These are phyloP conservation scores for Chenopodium quinoa DNA, from an alignment of 148 eudicot species.

Conservation along the genomic window DNA sequence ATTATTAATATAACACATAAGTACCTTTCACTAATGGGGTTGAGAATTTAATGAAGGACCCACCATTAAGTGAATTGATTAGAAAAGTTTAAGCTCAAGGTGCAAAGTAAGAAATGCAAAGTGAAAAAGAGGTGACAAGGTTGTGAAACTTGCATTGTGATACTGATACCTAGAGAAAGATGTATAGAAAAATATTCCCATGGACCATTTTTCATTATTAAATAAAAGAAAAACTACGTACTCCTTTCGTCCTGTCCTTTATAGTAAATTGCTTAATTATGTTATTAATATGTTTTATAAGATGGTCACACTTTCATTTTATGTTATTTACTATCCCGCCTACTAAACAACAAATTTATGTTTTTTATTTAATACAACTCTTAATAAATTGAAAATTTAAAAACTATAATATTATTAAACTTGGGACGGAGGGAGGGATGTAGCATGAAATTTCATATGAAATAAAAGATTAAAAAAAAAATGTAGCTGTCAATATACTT, in stretches of 20 bases:
- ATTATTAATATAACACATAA: no score
- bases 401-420: no score
- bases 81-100: constrained; percentile 17
- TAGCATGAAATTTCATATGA: background rate
- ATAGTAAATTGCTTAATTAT: no score
- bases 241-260: no score
- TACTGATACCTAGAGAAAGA: constrained; percentile 10
- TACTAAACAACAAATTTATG: no score
- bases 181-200: background rate
- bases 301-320: no score
- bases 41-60: constrained; percentile 10
- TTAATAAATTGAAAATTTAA: no score
- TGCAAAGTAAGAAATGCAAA: constrained; percentile 16
- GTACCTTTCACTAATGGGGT: no score
- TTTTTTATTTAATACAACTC: no score
- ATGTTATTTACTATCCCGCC: no score
- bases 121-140: constrained; percentile 13
- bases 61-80: background rate
- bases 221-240: background rate
- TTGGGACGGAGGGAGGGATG: no score
- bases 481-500: constrained; percentile 23
- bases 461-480: background rate
- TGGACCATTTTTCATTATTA: background rate
- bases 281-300: no score
- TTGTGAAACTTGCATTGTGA: background rate